Base-by-base conservation (phyloP, 208 protist genomes). In the Phytomonas francai region DNA sequence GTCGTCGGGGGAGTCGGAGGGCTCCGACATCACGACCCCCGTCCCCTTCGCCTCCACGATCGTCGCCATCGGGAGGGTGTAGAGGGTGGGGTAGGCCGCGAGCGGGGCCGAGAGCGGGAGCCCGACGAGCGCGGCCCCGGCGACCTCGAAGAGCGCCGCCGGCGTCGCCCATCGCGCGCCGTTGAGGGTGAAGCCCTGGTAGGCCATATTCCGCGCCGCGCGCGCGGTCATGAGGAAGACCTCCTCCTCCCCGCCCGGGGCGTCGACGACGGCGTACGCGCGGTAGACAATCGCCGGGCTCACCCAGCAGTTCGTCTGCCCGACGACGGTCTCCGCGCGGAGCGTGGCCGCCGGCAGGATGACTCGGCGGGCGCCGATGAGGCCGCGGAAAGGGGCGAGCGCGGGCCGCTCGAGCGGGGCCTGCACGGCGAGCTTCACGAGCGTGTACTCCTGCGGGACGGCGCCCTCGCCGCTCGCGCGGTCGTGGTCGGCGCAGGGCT, bases 401-500 rank as follows among this genome's bases (percentile, higher is more conserved):
- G 64, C 80, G 6, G 65, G 63, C 31, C 95, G 88, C 56, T 84
- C 71, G 16, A 89, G 61, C 49, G 95, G 85, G 27, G 98, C 76
- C 51, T 97, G 65, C 34, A 99, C 80, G 6, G 87, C 54, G 19
- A 99, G 74, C 83, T 99, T 99, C 74, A 99, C 97, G 5, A 98
- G 54, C 27, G 96, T 98, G 85, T 99, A 99, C 78, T 99, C 98
- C 84, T 99, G 96, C 63, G 97, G 97, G 31, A 86, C 80, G 4
- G 95, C 97, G 67, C 98, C 98, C 80, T 99, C 98, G 61, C 98
- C 98, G 45, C 71, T 87, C 22, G 96, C 79, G 56, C 99, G 89
- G 65, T 99, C 99, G 80, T 99, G 99, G 81, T 99, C 99, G 8
- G 96, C 90, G 86, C 99, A 99, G 11, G 99, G 97, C 88, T 99